Evolutionary conservation across 2,329 filamentous ascomycete species (phyloP).

Genomic region (Stylonectria norvegica): DNA sequence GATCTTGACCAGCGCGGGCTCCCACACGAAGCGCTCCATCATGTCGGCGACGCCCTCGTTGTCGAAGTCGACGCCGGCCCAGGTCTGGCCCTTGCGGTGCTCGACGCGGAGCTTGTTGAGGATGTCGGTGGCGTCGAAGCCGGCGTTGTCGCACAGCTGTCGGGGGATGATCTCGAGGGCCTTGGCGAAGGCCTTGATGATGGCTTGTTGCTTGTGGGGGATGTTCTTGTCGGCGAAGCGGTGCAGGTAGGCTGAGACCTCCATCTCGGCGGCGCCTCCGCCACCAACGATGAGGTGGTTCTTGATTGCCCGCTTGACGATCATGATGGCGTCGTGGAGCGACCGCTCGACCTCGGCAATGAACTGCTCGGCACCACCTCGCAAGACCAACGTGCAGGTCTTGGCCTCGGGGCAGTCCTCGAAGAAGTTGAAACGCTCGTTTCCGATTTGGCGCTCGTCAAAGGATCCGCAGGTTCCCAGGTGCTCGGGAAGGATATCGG

Average conservation of each 20-base stretch:
- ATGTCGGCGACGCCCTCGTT: slow-evolving; percentile 92
- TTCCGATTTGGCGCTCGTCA: slow-evolving; percentile 94
- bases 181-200: slow-evolving; percentile 98
- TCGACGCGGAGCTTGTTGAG: slow-evolving; percentile 94
- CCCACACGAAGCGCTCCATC: slow-evolving; percentile 95
- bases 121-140: slow-evolving; percentile 97
- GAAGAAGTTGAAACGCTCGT: slow-evolving; percentile 98
- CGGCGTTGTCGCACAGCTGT: slow-evolving; percentile 97
- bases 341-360: slow-evolving; percentile 98
- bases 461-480: slow-evolving; percentile 87
- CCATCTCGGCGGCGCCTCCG: slow-evolving; percentile 94
- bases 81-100: slow-evolving; percentile 87
- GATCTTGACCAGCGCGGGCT: slow-evolving; percentile 91
- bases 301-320: slow-evolving; percentile 96
- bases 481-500: slow-evolving; percentile 84
- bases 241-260: slow-evolving; percentile 90
- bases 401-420: slow-evolving; percentile 92
- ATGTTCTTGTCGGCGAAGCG: slow-evolving; percentile 89
- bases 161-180: slow-evolving; percentile 94
- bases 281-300: slow-evolving; percentile 94
- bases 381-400: slow-evolving; percentile 92
- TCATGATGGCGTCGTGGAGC: slow-evolving; percentile 99
- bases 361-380: slow-evolving; percentile 97
- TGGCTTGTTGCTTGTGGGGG: slow-evolving; percentile 89
- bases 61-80: slow-evolving; percentile 94